A percentile compares a stretch with the other conserved stretches of the same genome.
Evolutionary conservation across 768 basidiomycete genomes (phyloP).

Genomic region (Agaricus blazei): DNA sequence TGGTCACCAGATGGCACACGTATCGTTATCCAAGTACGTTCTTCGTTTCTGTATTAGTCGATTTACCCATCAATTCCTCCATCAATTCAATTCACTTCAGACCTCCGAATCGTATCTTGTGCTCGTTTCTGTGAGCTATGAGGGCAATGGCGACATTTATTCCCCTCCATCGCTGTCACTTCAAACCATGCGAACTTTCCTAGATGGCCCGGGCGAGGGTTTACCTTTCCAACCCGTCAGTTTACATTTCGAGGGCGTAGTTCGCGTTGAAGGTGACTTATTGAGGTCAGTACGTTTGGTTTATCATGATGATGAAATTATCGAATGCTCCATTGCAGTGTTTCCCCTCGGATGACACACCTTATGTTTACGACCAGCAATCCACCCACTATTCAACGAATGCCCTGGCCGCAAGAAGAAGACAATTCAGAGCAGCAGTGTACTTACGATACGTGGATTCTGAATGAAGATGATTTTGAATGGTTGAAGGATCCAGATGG

Average conservation of each 20-base stretch:
- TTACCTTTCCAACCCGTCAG: constrained; percentile 61
- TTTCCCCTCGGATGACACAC: constrained; percentile 68
- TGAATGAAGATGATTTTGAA: constrained; percentile 59
- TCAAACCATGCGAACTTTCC: constrained; percentile 60
- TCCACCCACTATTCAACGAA: constrained; percentile 75
- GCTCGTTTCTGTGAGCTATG: constrained; percentile 60
- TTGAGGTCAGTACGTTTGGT: constrained; percentile 45
- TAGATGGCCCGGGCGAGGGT: constrained; percentile 79
- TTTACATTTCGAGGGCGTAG: constrained; percentile 76
- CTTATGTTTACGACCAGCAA: constrained; percentile 69
- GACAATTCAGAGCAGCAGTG: constrained; percentile 25
- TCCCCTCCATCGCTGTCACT: constrained; percentile 46
- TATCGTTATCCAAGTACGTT: constrained; percentile 73
- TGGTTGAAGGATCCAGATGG: constrained; percentile 78
- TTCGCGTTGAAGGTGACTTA: constrained; percentile 70
- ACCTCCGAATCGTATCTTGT: constrained; percentile 80
- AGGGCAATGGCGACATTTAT: constrained; percentile 50
- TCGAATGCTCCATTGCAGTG: constrained; percentile 33
- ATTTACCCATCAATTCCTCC: background rate
- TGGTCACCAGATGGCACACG: constrained; percentile 84
- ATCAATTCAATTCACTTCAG: constrained; percentile 31
- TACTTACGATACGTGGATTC: constrained; percentile 68
- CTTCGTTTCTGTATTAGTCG: background rate
- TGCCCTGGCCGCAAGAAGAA: constrained; percentile 72
- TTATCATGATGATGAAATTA: background rate